Evolutionary conservation across 2,329 filamentous ascomycete species (phyloP), one percentile per base, ranked within the genome.

Genomic region (Cercospora zeina): DNA sequence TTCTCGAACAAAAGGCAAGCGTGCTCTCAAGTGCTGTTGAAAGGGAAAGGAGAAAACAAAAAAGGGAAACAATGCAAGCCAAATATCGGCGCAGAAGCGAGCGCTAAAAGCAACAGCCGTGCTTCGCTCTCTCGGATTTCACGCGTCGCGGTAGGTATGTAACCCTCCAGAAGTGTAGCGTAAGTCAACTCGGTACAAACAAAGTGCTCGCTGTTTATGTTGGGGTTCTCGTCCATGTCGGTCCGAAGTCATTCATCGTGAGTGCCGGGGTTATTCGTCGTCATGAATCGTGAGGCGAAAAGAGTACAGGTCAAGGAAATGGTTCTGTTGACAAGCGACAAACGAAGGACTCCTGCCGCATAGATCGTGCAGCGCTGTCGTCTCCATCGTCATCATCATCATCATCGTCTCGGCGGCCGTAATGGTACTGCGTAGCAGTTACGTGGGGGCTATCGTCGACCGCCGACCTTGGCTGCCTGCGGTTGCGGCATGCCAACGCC

Each of bases 211-310:
- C 63, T 67, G 63, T 65, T 65, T 65, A 65, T 67, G 63, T 60
- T 62, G 59, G 50, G 50, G 24, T 58, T 59, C 45, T 64, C 64
- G 64, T 68, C 66, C 66, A 62, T 66, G 60, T 62, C 51, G 61
- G 58, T 62, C 61, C 56, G 56, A 51, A 58, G 61, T 65, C 58
- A 53, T 65, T 64, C 63, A 65, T 67, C 65, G 62, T 67, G 61
- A 66, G 62, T 59, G n/a, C 62, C 66, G 61, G 62, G 66, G 57
- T 62, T 62, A 67, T 68, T 72, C 70, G 66, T 73, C 61, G 71
- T 73, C 71, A 66, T 73, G 67, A 73, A 67, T 72, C 70, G 69
- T 72, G 65, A 72, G 63, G 67, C 67, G 27, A 51, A 58, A 58
- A 58, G 6, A 27, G 56, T 58, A 58, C 56, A 58, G 50, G 56